Base-by-base conservation (phyloP, 768 basidiomycete species). In the Lyophyllum decastes region DNA sequence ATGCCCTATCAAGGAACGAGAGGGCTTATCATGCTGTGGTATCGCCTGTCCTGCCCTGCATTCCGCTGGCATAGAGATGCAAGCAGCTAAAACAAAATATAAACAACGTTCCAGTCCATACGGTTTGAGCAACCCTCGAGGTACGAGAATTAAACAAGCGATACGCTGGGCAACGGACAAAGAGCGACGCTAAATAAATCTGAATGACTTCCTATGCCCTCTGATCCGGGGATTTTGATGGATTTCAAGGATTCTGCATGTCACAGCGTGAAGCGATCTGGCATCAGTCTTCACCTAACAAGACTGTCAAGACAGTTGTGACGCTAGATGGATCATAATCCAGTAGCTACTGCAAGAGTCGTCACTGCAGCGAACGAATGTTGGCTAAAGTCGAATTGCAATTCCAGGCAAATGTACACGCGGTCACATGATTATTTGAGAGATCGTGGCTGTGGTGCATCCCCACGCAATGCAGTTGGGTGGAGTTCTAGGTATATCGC, bases 1-100 rank as follows among this genome's bases (percentile, higher is more conserved):
- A 54, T 7, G 22, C 48, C 41, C 55, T 60, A 57, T 60, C 51
- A 55, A 63, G 62, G 59, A 51, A 57, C 58, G 25, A 30, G 22
- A 49, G 51, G 41, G 30, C 11, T 2, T 30, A 47, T 16, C 43
- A 38, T 30, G 54, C 17, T 35, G 8, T 50, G 19, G 49, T n/a
- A 30, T 22, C 19, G 12, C 10, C 22, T 26, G n/a, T 17, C 19
- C 21, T 43, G 41, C 21, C 41, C 44, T 24, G 22, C 6, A 14
- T 45, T 25, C 2, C 5, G 41, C n/a, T n/a, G n/a, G n/a, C n/a
- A n/a, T n/a, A n/a, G n/a, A n/a, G n/a, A n/a, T n/a, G n/a, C n/a
- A n/a, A n/a, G n/a, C n/a, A n/a, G n/a, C n/a, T n/a, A n/a, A n/a
- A n/a, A n/a, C n/a, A n/a, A n/a, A n/a, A n/a, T 10, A 30, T 44